Base-by-base conservation (phyloP, 345 rosid genomes). In the Citrus mangshanensis region DNA sequence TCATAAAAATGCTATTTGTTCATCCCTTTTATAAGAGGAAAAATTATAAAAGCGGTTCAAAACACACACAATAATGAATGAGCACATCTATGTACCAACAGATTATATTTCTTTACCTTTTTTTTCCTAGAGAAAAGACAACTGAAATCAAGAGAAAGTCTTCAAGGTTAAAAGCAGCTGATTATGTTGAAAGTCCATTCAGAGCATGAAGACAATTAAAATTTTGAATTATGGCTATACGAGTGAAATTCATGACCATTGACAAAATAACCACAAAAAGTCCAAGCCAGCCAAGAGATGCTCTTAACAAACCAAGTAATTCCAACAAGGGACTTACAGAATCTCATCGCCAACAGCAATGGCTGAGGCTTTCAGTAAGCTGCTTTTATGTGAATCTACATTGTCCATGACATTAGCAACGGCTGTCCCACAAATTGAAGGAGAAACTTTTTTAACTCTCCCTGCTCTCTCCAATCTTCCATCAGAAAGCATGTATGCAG, bases 401-500 rank as follows among this genome's bases (percentile, higher is more conserved):
- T 25, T 38, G 28, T 79, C 87, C 81, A 82, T 76, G 78, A 85
- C 88, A 67, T 83, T 89, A 18, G 81, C 81, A 63, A 35, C 77
- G 42, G 81, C 75, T 24, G 81, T 79, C 60, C 65, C 76, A 60
- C 77, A 55, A 37, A 71, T 80, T 67, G 85, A 46, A 77, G 83
- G 54, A 72, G 91, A 79, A 67, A 13, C 27, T 86, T 85, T 94
- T 81, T 92, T 94, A 51, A 78, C 92, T 86, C 99, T 88, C 56
- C 99, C 99, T n/a, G 99, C 99, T 83, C 99, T 89, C 83, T 96
- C 99, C 82, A 87, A 85, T 85, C 99, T 93, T 82, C 98, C 99
- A 87, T 96, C 98, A 60, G 94, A 84, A 83, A 96, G 99, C 89
- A 93, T 76, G 84, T 96, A 94, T 59, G 99, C 99, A 78, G 99